phyloP scores from a whole-genome alignment of 371 early-diverging fungal genomes.

The Syncephalastrum contaminatum region DNA sequence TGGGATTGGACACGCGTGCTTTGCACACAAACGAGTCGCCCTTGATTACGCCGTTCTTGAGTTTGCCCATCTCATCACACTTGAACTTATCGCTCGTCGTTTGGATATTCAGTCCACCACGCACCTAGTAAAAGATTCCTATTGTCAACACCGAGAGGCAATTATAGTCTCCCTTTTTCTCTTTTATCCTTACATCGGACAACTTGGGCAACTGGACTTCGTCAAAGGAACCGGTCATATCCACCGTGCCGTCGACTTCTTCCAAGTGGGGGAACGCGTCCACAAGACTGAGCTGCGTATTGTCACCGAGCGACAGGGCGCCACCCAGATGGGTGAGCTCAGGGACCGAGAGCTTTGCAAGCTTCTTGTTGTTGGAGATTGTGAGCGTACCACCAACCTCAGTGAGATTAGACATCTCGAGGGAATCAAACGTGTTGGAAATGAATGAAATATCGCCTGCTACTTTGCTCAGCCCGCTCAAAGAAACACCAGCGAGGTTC shows the following conservation, averaged over 20 bases:
- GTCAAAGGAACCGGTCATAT: constrained; percentile 47
- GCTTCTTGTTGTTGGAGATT: constrained; percentile 39
- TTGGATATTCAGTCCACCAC: constrained; percentile 44
- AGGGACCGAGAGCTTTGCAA: constrained; percentile 41
- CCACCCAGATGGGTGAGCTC: constrained; percentile 49
- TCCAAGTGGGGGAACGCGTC: constrained; percentile 40
- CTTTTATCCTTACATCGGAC: constrained; percentile 23
- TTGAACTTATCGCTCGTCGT: constrained; percentile 35
- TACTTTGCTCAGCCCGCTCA: constrained; percentile 33
- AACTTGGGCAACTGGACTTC: constrained; percentile 40
- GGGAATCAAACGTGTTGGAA: constrained; percentile 37
- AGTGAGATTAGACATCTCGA: constrained; percentile 31
- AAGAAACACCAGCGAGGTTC: constrained; percentile 30
- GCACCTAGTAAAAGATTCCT: constrained; percentile 17
- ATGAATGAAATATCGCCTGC: constrained; percentile 47
- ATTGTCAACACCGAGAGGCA: too few relatives aligned
- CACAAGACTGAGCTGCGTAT: constrained; percentile 32
- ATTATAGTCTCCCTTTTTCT: too few relatives aligned
- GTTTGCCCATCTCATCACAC: constrained; percentile 34
- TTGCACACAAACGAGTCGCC: constrained; percentile 42
- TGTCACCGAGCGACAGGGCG: constrained; percentile 48
- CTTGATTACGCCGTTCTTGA: constrained; percentile 39
- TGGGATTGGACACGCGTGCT: constrained; percentile 31
- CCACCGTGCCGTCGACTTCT: constrained; percentile 52
- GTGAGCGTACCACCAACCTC: constrained; percentile 48